Evolutionary conservation across 306 rosid species (phyloP), one percentile per base, ranked within the genome.

Genomic region (Malus orientalis): DNA sequence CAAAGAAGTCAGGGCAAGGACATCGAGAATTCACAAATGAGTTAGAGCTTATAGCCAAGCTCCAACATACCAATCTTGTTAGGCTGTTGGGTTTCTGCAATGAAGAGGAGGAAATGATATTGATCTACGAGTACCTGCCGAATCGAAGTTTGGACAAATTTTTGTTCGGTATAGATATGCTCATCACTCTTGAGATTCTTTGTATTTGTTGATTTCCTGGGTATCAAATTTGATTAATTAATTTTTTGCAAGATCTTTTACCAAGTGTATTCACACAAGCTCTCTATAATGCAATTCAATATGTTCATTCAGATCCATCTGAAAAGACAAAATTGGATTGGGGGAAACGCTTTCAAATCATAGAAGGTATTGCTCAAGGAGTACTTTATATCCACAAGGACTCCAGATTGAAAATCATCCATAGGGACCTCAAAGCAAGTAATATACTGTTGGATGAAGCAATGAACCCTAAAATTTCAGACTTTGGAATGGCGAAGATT

Each of bases 11-110:
- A 0, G 8, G 84, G 1, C 89, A 83, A 80, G 96, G 93, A 7
- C 70, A 82, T 16, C 33, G 70, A 8, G 93, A 89, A 74, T 89
- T 89, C 27, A 83, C 54, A 18, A 87, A 85, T 70, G 90, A 85
- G 78, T 78, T 80, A 7, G 61, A 81, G 38, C 73, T 85, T 33
- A 85, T 82, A 20, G 89, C 89, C 4, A 89, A 87, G 71, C 85
- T 84, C 54, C 86, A 86, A 6, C 95, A 83, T 18, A 73, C 80
- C 2, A 90, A 85, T 58, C 91, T 87, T 22, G 90, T 87, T 38
- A 70, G 84, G 63, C 83, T 88, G 4, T 20, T 20, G 68, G 91
- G 91, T 20, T 88, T 82, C 65, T 82, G 88, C 65, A 71, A 73
- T 7, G 58, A 75, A 61, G 85, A 72, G 10, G 79, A 70, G 5